phyloP scores from a whole-genome alignment of 345 rosid species.

The Eucalyptus tenuipes region DNA sequence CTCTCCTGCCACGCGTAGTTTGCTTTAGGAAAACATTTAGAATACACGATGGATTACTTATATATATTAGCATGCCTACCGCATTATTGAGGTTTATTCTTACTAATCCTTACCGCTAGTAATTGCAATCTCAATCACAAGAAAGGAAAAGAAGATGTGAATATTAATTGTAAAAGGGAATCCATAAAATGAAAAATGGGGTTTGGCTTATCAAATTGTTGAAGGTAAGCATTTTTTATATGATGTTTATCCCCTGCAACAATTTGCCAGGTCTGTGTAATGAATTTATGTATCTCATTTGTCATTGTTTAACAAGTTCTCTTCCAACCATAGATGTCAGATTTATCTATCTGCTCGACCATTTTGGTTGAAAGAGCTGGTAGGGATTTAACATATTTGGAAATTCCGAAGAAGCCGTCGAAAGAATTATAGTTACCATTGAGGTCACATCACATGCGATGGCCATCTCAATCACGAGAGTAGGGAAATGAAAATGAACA shows the following conservation, averaged over 20 bases:
- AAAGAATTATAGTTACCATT: background rate
- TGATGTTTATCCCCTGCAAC: background rate
- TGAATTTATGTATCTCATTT: background rate
- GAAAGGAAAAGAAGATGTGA: background rate
- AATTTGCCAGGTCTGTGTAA: background rate
- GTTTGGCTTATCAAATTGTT: background rate
- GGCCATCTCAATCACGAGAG: background rate
- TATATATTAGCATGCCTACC: background rate
- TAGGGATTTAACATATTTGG: background rate
- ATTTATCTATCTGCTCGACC: background rate
- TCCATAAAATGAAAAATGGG: background rate
- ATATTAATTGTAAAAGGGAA: background rate
- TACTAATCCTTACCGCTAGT: background rate
- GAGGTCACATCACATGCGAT: background rate
- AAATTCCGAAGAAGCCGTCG: background rate
- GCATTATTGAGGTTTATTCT: background rate
- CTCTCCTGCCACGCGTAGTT: background rate
- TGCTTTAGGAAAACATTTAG: background rate
- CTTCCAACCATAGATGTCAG: background rate
- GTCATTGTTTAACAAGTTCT: background rate
- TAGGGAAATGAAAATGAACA: background rate
- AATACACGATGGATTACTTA: background rate
- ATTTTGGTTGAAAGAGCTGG: background rate
- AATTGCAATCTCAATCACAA: background rate
- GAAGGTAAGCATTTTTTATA: background rate